Evolutionary conservation across 2,329 filamentous ascomycete species (phyloP).

Genomic region (Delphinella strobiligena): DNA sequence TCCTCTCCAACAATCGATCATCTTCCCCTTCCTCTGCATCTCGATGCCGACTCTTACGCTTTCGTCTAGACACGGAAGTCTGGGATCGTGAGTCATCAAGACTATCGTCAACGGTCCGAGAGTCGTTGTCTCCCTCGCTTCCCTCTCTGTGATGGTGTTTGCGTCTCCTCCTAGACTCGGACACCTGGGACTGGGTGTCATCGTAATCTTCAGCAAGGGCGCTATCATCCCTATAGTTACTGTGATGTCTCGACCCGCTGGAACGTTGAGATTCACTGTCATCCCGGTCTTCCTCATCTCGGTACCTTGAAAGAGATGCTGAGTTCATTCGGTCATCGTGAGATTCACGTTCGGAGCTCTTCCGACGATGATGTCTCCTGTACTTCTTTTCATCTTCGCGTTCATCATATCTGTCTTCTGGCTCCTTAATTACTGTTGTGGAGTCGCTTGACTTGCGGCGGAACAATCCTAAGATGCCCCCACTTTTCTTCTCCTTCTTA

Average conservation of each 20-base stretch:
- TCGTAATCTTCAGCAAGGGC: constrained; percentile 13
- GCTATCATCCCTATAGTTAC: constrained; percentile 12
- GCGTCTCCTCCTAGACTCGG: constrained; percentile 1
- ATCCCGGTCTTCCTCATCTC: constrained; percentile 14
- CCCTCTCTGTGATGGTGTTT: constrained; percentile 3
- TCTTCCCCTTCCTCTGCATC: not conserved
- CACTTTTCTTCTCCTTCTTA: constrained; percentile 31
- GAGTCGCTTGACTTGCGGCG: constrained; percentile 31
- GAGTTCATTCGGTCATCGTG: constrained; percentile 10
- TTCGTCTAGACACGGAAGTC: constrained; percentile 4
- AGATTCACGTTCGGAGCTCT: constrained; percentile 19
- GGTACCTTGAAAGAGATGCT: constrained; percentile 11
- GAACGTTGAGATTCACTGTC: constrained; percentile 11
- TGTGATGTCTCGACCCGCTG: constrained; percentile 11
- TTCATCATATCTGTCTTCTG: constrained; percentile 17
- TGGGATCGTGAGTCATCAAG: not conserved
- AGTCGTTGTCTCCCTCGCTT: not conserved
- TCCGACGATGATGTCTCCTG: constrained; percentile 27
- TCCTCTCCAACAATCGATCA: not conserved
- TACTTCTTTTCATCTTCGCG: constrained; percentile 33
- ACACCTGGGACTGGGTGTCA: constrained; percentile 8
- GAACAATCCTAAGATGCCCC: constrained; percentile 34
- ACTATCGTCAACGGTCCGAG: not conserved
- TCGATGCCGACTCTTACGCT: constrained; percentile 3
- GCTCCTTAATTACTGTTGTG: constrained; percentile 22